Conservation (phyloP, 345 rosid genomes). For the Melastoma malabathricum region DNA sequence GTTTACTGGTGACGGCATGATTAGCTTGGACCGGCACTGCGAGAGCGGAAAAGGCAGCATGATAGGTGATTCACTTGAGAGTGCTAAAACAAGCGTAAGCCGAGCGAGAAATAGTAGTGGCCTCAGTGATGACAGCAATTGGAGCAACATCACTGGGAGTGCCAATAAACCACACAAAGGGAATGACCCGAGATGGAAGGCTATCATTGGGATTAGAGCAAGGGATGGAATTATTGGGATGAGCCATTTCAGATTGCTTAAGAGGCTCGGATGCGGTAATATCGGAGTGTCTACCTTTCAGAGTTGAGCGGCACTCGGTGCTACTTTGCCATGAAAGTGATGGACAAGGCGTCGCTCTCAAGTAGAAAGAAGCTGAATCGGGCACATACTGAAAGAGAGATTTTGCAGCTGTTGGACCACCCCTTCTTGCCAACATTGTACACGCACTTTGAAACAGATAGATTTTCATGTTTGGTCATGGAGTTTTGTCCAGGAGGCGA, state of each 20-base stretch:
- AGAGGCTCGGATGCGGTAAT: constrained; percentile 94
- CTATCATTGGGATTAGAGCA: constrained; percentile 69
- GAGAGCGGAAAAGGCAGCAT: constrained; percentile 58
- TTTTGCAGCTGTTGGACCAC: constrained; percentile 89
- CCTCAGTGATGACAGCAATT: constrained; percentile 84
- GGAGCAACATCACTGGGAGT: constrained; percentile 86
- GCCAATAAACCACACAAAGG: constrained; percentile 97
- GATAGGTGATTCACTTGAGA: constrained; percentile 71
- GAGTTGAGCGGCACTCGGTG: constrained; percentile 84
- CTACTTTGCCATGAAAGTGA: constrained; percentile 92
- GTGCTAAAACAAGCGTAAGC: constrained; percentile 71
- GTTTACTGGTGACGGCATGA: constrained; percentile 63
- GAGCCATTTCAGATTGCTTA: constrained; percentile 87
- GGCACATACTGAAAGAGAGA: constrained; percentile 97
- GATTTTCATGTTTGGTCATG: constrained; percentile 95
- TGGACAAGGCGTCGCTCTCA: constrained; percentile 97
- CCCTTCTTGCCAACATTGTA: constrained; percentile 94
- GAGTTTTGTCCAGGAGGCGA: constrained; percentile 98
- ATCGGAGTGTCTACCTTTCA: constrained; percentile 92
- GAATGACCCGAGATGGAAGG: constrained; percentile 96
- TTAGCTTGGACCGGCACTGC: constrained; percentile 51
- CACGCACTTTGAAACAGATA: constrained; percentile 90
- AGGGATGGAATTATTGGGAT: constrained; percentile 87
- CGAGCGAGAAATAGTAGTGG: constrained; percentile 81
- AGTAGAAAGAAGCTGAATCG: constrained; percentile 84